Evolutionary conservation across 768 basidiomycete genomes (phyloP).

Genomic region (Boletus vinaceobasis): DNA sequence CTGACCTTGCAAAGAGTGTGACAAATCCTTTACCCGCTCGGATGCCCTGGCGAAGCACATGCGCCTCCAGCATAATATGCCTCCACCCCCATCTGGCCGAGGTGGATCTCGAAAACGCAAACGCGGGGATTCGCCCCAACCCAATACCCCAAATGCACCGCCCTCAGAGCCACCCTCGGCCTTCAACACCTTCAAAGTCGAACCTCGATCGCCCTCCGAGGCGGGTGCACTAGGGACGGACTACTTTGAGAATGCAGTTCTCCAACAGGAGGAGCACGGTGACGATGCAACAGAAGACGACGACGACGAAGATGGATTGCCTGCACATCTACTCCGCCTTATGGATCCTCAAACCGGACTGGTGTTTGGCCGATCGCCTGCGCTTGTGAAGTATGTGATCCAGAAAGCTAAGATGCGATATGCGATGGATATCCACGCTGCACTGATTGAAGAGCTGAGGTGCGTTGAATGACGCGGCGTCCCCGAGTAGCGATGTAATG

Average conservation of each 20-base stretch:
- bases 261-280: constrained; percentile 14
- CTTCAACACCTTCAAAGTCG: constrained; percentile 66
- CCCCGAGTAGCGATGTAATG: neutral
- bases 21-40: constrained; percentile 92
- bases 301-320: constrained; percentile 47
- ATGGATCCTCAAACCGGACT: constrained; percentile 56
- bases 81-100: constrained; percentile 67
- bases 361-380: constrained; percentile 66
- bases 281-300: constrained; percentile 27
- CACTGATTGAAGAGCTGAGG: constrained; percentile 61
- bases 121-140: constrained; percentile 38
- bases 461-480: neutral
- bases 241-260: constrained; percentile 29
- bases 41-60: constrained; percentile 93
- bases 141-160: constrained; percentile 17
- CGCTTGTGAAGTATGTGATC: constrained; percentile 68
- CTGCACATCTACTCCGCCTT: constrained; percentile 48
- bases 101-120: constrained; percentile 73
- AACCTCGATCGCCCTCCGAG: constrained; percentile 45
- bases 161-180: constrained; percentile 27
- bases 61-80: constrained; percentile 81
- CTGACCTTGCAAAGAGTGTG: constrained; percentile 61
- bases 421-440: constrained; percentile 63
- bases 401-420: constrained; percentile 70
- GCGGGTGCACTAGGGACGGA: constrained; percentile 30